Evolutionary conservation across 2,329 filamentous ascomycete genomes (phyloP).

Genomic region (Lojkania enalia): DNA sequence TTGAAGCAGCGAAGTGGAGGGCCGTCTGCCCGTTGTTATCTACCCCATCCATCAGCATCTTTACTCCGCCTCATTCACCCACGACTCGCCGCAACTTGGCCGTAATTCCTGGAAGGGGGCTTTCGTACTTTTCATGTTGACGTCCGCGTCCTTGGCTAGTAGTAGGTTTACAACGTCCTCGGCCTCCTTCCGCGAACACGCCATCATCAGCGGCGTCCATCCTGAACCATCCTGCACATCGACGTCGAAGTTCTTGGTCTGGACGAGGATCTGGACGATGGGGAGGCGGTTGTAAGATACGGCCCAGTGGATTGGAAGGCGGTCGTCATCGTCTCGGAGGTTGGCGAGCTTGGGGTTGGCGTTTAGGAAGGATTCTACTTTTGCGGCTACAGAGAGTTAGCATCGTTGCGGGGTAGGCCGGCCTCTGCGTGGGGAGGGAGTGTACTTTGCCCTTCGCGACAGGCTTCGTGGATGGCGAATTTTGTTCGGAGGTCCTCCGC

Average conservation of each 20-base stretch:
- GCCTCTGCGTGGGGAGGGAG: constrained; percentile 7
- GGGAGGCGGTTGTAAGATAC: constrained; percentile 77
- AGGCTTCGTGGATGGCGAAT: constrained; percentile 85
- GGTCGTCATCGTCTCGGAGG: constrained; percentile 80
- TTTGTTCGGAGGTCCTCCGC: constrained; percentile 54
- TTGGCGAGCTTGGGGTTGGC: constrained; percentile 77
- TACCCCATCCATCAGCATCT: constrained; percentile 31
- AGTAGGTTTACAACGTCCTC: constrained; percentile 70
- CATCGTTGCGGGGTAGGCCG: constrained; percentile 22
- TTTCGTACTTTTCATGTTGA: constrained; percentile 68
- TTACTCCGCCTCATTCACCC: not conserved
- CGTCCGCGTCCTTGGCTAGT: constrained; percentile 69
- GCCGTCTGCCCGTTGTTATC: constrained; percentile 77
- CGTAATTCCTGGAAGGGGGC: too few relatives aligned
- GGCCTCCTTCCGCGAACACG: constrained; percentile 71
- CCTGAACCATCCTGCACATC: constrained; percentile 80
- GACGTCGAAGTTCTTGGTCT: constrained; percentile 75
- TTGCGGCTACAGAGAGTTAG: constrained; percentile 55
- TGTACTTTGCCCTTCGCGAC: constrained; percentile 80
- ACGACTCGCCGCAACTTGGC: too few relatives aligned
- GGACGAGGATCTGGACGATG: constrained; percentile 73
- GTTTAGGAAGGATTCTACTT: constrained; percentile 75
- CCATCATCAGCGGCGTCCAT: constrained; percentile 86
- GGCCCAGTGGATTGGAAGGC: constrained; percentile 93
- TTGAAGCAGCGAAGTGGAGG: constrained; percentile 89